These are phyloP conservation scores for Cercospora beticola DNA, from an alignment of 2,329 filamentous ascomycete genomes.

Conservation along the genomic window DNA sequence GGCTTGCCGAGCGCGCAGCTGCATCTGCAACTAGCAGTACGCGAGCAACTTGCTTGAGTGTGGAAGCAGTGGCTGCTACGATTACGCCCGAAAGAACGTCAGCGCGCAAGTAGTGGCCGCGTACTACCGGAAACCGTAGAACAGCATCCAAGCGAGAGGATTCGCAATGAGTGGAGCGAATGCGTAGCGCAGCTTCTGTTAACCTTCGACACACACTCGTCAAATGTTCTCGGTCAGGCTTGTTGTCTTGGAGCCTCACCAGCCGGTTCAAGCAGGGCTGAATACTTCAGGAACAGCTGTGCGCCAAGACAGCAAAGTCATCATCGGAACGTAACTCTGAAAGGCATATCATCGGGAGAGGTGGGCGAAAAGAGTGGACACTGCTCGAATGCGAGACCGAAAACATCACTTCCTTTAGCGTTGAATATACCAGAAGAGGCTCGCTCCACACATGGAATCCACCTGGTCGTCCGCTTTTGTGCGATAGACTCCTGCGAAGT, in stretches of 20 bases:
- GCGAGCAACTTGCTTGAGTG: not conserved
- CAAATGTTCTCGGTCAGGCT: not conserved
- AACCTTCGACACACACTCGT: not conserved
- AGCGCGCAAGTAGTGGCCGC: not conserved
- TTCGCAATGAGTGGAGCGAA: not conserved
- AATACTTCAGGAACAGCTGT: not conserved
- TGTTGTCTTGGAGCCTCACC: not conserved
- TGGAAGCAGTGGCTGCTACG: not conserved
- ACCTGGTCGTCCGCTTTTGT: not conserved
- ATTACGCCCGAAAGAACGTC: not conserved
- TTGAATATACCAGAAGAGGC: not conserved
- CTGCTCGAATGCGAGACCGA: not conserved
- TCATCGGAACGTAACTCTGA: not conserved
- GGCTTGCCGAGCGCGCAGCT: not conserved
- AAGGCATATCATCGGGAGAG: not conserved
- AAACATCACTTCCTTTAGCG: not conserved
- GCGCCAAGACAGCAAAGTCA: not conserved
- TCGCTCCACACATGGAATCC: not conserved
- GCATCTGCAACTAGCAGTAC: not conserved
- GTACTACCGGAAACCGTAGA: not conserved
- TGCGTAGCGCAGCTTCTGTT: not conserved
- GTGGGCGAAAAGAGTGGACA: not conserved
- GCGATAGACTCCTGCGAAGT: not conserved
- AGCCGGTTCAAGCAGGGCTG: not conserved
- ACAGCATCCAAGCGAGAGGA: not conserved